These are phyloP conservation scores for Gentiana macrophylla DNA, from an alignment of 257 asterid genomes.

Conservation along the genomic window DNA sequence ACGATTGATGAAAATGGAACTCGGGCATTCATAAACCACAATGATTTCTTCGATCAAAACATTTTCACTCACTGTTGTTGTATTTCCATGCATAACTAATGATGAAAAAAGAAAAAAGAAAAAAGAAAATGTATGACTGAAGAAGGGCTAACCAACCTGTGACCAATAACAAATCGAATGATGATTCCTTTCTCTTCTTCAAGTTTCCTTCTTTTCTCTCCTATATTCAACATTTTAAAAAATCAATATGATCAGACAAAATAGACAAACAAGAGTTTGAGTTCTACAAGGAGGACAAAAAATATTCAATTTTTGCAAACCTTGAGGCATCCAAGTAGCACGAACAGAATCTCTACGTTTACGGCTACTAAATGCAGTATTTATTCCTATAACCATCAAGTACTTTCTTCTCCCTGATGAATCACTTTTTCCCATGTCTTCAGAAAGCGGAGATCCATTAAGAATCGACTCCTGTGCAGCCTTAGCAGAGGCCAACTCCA, in stretches of 20 bases:
- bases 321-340: conserved; percentile 96
- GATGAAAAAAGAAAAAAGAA: no score
- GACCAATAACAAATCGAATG: conserved; percentile 81
- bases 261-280: conserved; percentile 5
- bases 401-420: conserved; percentile 40
- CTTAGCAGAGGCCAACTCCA: conserved; percentile 79
- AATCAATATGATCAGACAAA: conserved; percentile 8
- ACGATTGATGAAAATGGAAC: no score
- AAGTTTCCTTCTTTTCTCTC: conserved; percentile 50
- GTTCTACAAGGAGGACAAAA: background rate
- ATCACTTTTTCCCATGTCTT: conserved; percentile 24
- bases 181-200: conserved; percentile 76
- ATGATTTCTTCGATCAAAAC: no score
- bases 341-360: conserved; percentile 88
- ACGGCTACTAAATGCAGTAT: conserved; percentile 91
- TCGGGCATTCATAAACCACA: no score
- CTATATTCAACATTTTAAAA: conserved; percentile 28
- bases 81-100: no score
- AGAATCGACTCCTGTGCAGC: conserved; percentile 66
- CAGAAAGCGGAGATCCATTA: conserved; percentile 61
- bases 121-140: no score
- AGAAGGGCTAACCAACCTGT: conserved; percentile 32
- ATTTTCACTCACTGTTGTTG: no score
- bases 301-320: conserved; percentile 15
- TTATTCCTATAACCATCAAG: conserved; percentile 71